Evolutionary conservation across 441 rosid species (phyloP).

Genomic region (Biscutella laevigata): DNA sequence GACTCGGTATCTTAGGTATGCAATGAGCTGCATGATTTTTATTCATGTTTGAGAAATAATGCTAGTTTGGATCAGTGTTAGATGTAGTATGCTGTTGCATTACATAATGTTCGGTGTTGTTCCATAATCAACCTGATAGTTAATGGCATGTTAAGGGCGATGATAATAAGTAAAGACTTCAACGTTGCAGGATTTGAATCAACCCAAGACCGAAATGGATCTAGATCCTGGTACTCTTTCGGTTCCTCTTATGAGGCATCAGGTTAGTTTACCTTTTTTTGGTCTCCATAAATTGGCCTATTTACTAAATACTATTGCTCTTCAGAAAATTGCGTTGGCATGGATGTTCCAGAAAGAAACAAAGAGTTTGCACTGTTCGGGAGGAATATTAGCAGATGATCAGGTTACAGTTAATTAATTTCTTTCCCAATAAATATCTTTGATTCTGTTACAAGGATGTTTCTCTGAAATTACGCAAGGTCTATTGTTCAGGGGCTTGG

Average conservation of each 20-base stretch:
- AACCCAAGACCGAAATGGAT: conserved; percentile 61
- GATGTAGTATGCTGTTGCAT: neutral
- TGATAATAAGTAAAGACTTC: conserved; percentile 10
- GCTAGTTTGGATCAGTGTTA: neutral
- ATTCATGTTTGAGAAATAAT: neutral
- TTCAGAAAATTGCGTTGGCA: conserved; percentile 90
- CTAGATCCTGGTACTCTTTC: conserved; percentile 66
- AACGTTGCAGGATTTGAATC: conserved; percentile 67
- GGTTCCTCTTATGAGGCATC: conserved; percentile 84
- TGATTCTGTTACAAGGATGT: conserved; percentile 4
- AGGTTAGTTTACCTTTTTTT: conserved; percentile 34
- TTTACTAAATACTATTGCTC: conserved; percentile 22
- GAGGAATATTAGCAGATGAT: conserved; percentile 97
- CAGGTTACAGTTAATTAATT: conserved; percentile 48
- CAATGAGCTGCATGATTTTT: conserved; percentile 7
- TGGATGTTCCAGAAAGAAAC: conserved; percentile 97
- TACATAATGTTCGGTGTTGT: neutral
- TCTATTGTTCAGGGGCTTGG: conserved; percentile 78
- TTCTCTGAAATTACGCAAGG: conserved; percentile 16
- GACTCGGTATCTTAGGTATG: neutral
- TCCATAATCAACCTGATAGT: neutral
- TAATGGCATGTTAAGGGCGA: conserved; percentile 15
- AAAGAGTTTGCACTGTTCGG: conserved; percentile 65
- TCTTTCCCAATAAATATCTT: conserved; percentile 9
- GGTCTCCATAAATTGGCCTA: conserved; percentile 1